Evolutionary conservation across 805 yeast species (phyloP).

Genomic region (Kluyveromyces lactis): DNA sequence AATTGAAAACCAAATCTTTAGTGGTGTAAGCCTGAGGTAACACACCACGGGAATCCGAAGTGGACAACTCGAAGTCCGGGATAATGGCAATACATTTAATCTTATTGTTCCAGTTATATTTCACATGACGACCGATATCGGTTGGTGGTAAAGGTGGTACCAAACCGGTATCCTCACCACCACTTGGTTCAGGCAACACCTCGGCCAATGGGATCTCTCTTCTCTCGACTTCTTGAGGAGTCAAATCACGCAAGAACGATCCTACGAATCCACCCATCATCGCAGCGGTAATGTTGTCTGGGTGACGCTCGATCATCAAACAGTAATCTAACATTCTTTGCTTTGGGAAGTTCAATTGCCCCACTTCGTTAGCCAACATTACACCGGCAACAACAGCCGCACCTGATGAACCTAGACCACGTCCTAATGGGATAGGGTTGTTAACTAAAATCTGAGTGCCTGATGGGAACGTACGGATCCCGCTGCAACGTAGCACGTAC

Average conservation of each 20-base stretch:
- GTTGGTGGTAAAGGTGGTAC: conserved; percentile 78
- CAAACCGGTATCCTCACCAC: conserved; percentile 59
- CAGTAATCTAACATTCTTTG: conserved; percentile 88
- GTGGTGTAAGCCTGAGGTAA: conserved; percentile 73
- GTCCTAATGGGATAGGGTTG: conserved; percentile 92
- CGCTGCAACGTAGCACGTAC: conserved; percentile 81
- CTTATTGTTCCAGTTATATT: conserved; percentile 72
- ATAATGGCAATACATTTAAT: conserved; percentile 86
- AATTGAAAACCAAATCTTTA: conserved; percentile 80
- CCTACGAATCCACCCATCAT: conserved; percentile 99
- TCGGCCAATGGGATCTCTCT: conserved; percentile 80
- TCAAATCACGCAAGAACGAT: conserved; percentile 76
- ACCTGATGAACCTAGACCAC: conserved; percentile 96
- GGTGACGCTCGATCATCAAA: conserved; percentile 95
- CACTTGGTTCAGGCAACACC: conserved; percentile 71
- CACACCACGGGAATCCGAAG: conserved; percentile 86
- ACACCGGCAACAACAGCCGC: conserved; percentile 98
- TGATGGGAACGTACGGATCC: conserved; percentile 63
- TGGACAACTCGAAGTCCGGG: conserved; percentile 90
- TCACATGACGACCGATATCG: conserved; percentile 81
- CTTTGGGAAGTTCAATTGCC: conserved; percentile 61
- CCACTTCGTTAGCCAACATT: conserved; percentile 78
- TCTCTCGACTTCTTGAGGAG: conserved; percentile 59
- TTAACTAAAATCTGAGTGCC: conserved; percentile 75
- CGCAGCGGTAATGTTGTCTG: conserved; percentile 97